Conservation (phyloP, 345 rosid species). For the Angophora floribunda region DNA sequence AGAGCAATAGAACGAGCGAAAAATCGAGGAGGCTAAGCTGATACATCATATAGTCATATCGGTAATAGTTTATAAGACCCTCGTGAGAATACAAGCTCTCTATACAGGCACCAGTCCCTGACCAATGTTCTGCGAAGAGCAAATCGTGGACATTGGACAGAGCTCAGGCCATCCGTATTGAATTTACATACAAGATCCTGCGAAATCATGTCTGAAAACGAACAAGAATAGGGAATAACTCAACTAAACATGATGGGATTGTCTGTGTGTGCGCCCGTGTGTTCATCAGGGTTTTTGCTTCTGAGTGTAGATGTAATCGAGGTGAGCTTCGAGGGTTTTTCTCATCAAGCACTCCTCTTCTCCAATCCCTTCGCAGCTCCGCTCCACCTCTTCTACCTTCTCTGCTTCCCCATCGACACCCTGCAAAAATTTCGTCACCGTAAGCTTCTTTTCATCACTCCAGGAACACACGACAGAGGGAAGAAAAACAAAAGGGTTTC, state of each 20-base stretch:
- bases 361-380: constrained; percentile 29
- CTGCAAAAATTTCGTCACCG: not conserved
- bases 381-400: constrained; percentile 10
- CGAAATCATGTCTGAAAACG: not conserved
- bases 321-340: constrained; percentile 20
- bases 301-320: constrained; percentile 29
- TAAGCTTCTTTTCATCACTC: not conserved
- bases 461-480: not conserved
- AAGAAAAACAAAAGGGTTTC: not conserved
- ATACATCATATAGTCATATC: not conserved
- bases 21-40: not conserved
- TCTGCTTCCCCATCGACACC: not conserved
- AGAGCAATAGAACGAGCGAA: not conserved
- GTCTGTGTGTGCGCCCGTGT: not conserved
- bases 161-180: not conserved
- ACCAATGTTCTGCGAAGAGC: not conserved
- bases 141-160: not conserved
- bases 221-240: not conserved
- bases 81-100: not conserved
- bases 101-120: not conserved
- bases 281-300: constrained; percentile 3
- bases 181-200: not conserved
- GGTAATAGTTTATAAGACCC: not conserved
- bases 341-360: constrained; percentile 53
- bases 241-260: not conserved